Evolutionary conservation across 805 yeast genomes (phyloP).

Genomic region (Yamadazyma endophytica): DNA sequence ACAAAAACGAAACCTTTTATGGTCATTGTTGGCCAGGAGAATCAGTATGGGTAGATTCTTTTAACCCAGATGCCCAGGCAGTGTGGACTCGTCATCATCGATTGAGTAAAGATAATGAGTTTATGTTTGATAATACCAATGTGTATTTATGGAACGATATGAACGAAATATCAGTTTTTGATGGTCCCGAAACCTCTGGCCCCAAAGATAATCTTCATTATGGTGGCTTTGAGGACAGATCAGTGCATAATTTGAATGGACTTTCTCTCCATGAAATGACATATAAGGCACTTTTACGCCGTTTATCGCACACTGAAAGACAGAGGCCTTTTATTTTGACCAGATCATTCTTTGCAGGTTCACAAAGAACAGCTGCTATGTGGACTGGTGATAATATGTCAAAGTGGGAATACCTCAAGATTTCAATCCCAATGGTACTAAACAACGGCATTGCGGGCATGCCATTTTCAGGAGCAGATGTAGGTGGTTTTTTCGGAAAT

Average conservation of each 20-base stretch:
- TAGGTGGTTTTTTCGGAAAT: conserved; percentile 94
- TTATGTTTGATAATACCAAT: conserved; percentile 52
- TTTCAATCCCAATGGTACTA: conserved; percentile 83
- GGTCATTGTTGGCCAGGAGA: conserved; percentile 99
- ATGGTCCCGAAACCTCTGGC: conserved; percentile 91
- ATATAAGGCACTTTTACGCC: conserved; percentile 53
- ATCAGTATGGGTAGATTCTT: conserved; percentile 87
- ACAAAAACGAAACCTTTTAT: conserved; percentile 48
- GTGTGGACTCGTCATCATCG: conserved; percentile 59
- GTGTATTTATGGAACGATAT: conserved; percentile 93
- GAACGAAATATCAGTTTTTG: conserved; percentile 95
- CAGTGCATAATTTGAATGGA: conserved; percentile 85
- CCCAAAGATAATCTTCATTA: conserved; percentile 77
- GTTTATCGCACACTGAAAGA: conserved; percentile 41
- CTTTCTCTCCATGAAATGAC: conserved; percentile 78
- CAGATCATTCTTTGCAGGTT: conserved; percentile 83
- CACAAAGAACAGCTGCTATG: conserved; percentile 86
- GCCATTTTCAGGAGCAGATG: conserved; percentile 95
- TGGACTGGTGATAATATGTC: conserved; percentile 99
- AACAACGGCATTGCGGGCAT: conserved; percentile 77
- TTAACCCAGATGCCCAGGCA: conserved; percentile 56
- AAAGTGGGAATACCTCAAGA: conserved; percentile 79
- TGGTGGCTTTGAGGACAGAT: conserved; percentile 86
- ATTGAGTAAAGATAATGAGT: conserved; percentile 36
- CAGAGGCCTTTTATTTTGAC: conserved; percentile 85